Conservation (phyloP, 2,329 filamentous ascomycete genomes). For the Microdochium paspali region DNA sequence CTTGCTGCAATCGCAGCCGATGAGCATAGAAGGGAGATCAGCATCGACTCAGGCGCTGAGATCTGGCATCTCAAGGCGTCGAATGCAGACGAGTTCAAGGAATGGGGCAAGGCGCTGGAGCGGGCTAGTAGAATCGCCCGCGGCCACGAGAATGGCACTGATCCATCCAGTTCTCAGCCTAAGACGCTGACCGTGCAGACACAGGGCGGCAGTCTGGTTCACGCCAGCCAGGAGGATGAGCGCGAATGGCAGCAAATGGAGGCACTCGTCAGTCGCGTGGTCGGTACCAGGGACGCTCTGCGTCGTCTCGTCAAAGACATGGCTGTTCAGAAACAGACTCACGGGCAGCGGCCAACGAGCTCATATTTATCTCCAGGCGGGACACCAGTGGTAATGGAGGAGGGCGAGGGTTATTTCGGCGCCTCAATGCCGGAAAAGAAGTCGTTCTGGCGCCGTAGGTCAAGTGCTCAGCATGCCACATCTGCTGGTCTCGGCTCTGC, state of each 20-base stretch:
- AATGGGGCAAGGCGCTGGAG: constrained; percentile 82
- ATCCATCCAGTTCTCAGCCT: constrained; percentile 8
- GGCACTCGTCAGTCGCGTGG: constrained; percentile 72
- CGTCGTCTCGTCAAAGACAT: constrained; percentile 80
- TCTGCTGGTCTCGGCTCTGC: constrained; percentile 29
- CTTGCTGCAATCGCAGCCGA: constrained; percentile 86
- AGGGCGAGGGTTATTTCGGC: constrained; percentile 45
- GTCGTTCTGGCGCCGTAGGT: constrained; percentile 89
- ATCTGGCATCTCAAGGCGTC: constrained; percentile 88
- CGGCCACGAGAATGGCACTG: constrained; percentile 32
- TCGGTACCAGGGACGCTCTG: constrained; percentile 81
- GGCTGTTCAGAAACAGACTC: constrained; percentile 47
- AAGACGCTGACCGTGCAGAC: constrained; percentile 10
- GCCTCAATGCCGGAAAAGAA: constrained; percentile 44
- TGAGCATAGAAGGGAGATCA: constrained; percentile 81
- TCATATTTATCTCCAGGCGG: constrained; percentile 29
- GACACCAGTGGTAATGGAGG: constrained; percentile 32
- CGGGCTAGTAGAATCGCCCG: constrained; percentile 62
- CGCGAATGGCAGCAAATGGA: constrained; percentile 84
- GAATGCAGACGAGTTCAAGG: constrained; percentile 75
- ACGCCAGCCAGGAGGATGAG: constrained; percentile 49
- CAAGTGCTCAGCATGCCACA: constrained; percentile 42
- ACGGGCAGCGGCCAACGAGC: constrained; percentile 21
- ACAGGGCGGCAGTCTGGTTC: constrained; percentile 18
- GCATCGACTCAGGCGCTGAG: constrained; percentile 92